phyloP scores from a whole-genome alignment of 345 rosid species.

The Boechera divaricarpa region DNA sequence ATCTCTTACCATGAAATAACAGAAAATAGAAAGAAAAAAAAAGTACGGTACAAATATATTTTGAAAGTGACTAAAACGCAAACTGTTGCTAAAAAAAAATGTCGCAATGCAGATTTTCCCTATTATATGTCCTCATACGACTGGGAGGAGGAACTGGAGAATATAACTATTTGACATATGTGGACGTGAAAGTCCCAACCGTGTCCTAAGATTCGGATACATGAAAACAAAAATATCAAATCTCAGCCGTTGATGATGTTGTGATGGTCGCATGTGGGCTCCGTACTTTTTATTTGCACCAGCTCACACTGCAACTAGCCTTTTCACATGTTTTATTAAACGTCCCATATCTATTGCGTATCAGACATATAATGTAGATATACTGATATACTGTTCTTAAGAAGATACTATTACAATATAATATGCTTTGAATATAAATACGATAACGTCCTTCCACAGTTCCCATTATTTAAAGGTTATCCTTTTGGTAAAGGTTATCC shows the following conservation, averaged over 20 bases:
- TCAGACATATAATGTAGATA: constrained; percentile 7
- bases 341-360: constrained; percentile 33
- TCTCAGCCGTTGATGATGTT: constrained; percentile 26
- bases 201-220: constrained; percentile 38
- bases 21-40: not conserved
- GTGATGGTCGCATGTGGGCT: constrained; percentile 35
- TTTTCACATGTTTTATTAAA: constrained; percentile 23
- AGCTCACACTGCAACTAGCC: constrained; percentile 46
- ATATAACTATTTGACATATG: constrained; percentile 13
- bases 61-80: not conserved
- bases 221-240: constrained; percentile 8
- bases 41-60: not conserved
- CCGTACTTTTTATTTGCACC: constrained; percentile 35
- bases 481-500: constrained; percentile 34
- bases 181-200: constrained; percentile 20
- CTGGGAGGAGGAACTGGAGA: not conserved
- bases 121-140: constrained; percentile 8
- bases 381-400: not conserved
- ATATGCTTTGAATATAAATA: constrained; percentile 25
- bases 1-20: not conserved
- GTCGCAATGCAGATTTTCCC: not conserved
- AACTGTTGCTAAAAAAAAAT: not conserved
- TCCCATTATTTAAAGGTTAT: not conserved
- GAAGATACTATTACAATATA: constrained; percentile 28
- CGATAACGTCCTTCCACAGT: constrained; percentile 20